Percentiles rank a stretch among this genome's conserved stretches.
Evolutionary conservation across 768 basidiomycete genomes (phyloP).

Genomic region (Lactifluus pinguis): DNA sequence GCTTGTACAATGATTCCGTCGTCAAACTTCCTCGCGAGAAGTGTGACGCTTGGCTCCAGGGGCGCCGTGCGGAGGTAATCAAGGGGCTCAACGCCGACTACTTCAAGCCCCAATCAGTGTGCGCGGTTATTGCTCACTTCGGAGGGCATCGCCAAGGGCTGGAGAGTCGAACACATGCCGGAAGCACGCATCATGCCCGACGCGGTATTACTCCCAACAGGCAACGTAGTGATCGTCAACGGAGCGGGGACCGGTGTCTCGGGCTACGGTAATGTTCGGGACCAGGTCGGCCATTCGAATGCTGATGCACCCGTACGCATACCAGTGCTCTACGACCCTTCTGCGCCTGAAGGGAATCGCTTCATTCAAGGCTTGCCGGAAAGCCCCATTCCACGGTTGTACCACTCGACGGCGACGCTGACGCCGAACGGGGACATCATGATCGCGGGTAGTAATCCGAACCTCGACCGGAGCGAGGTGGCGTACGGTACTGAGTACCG

Average conservation of each 20-base stretch:
- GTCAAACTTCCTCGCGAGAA: too few species aligned
- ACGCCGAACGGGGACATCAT: constrained; percentile 63
- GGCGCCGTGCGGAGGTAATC: too few species aligned
- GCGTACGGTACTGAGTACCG: constrained; percentile 81
- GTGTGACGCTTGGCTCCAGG: too few species aligned
- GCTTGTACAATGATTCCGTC: too few species aligned
- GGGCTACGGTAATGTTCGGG: constrained; percentile 65
- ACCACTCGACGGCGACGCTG: constrained; percentile 77
- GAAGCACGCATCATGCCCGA: constrained; percentile 69
- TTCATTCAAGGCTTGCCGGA: constrained; percentile 53
- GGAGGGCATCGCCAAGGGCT: constrained; percentile 54
- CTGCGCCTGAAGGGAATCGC: constrained; percentile 42
- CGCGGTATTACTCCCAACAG: constrained; percentile 72
- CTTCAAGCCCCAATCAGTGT: constrained; percentile 66
- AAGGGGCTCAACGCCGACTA: too few species aligned
- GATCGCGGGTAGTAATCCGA: constrained; percentile 81
- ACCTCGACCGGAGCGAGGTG: constrained; percentile 64
- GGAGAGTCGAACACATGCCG: constrained; percentile 72
- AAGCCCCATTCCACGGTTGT: constrained; percentile 64
- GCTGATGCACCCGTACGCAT: constrained; percentile 63
- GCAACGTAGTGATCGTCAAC: constrained; percentile 65
- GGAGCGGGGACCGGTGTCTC: constrained; percentile 67
- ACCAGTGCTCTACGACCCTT: constrained; percentile 65
- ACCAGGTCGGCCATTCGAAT: constrained; percentile 68
- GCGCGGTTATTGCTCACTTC: constrained; percentile 58